Percentiles rank a stretch among this genome's conserved stretches.
phyloP scores from a whole-genome alignment of 1,284 basidiomycete genomes.

The Amylostereum areolatum region DNA sequence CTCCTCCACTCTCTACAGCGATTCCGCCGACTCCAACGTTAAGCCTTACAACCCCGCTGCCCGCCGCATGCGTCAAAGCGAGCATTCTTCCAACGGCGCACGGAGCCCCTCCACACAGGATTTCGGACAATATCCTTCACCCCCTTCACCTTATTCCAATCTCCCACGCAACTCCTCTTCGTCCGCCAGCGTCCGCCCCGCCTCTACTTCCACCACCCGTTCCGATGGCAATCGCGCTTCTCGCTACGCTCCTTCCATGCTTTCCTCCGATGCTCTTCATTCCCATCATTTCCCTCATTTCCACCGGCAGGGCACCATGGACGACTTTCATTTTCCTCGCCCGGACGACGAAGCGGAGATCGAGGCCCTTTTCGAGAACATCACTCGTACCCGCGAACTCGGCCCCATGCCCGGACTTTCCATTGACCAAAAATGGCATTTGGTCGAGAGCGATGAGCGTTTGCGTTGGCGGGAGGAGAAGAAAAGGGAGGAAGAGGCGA shows the following conservation, averaged over 20 bases:
- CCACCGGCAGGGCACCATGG: conserved; percentile 39
- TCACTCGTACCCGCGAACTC: conserved; percentile 64
- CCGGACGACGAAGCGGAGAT: conserved; percentile 73
- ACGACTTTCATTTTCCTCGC: conserved; percentile 69
- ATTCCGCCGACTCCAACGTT: conserved; percentile 23
- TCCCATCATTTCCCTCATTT: conserved; percentile 49
- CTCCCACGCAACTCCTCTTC: conserved; percentile 20
- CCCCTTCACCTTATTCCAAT: conserved; percentile 23
- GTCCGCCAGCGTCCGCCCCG: conserved; percentile 40
- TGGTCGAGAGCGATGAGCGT: conserved; percentile 83
- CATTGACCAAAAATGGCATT: conserved; percentile 88
- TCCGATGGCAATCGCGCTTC: conserved; percentile 58
- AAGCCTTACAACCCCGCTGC: conserved; percentile 21
- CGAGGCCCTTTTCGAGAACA: conserved; percentile 70
- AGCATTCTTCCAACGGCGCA: conserved; percentile 33
- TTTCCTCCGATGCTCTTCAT: conserved; percentile 43
- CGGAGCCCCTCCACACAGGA: conserved; percentile 20
- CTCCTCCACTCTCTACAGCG: conserved; percentile 53
- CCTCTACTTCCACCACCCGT: conserved; percentile 47
- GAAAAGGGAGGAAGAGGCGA: conserved; percentile 51
- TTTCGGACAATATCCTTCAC: conserved; percentile 27
- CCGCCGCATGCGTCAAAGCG: conserved; percentile 43
- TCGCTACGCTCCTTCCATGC: conserved; percentile 53
- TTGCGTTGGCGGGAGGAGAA: conserved; percentile 74
- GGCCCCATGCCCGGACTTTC: conserved; percentile 53